These are phyloP conservation scores for Meyerozyma carpophila DNA, from an alignment of 1,139 yeast genomes.

Conservation along the genomic window DNA sequence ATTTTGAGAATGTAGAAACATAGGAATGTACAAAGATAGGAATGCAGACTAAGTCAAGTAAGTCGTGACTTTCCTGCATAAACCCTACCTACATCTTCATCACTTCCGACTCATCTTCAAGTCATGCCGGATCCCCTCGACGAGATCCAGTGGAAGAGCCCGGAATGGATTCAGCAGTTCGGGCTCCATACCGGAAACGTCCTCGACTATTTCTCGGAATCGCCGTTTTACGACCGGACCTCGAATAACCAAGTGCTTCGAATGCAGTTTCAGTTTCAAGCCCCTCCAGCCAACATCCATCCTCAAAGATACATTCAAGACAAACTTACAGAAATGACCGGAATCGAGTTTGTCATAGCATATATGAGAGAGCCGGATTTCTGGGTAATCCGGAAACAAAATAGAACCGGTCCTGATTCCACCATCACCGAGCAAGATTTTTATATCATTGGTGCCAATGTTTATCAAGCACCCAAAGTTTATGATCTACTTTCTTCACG, in stretches of 20 bases:
- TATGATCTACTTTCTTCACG: slow-evolving; percentile 37
- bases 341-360: slow-evolving; percentile 77
- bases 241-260: slow-evolving; percentile 90
- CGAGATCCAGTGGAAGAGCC: slow-evolving; percentile 95
- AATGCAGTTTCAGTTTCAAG: slow-evolving; percentile 92
- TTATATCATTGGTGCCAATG: slow-evolving; percentile 86
- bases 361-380: slow-evolving; percentile 81
- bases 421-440: slow-evolving; percentile 61
- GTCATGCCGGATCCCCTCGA: slow-evolving; percentile 49
- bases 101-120: too few species aligned
- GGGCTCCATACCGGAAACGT: slow-evolving; percentile 88
- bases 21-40: too few species aligned
- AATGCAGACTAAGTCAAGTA: too few species aligned
- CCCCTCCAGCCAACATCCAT: slow-evolving; percentile 35
- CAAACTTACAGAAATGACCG: slow-evolving; percentile 73
- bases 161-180: slow-evolving; percentile 90
- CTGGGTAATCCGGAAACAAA: slow-evolving; percentile 85
- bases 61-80: too few species aligned
- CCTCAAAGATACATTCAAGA: slow-evolving; percentile 41
- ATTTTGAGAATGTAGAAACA: too few species aligned
- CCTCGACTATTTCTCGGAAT: slow-evolving; percentile 83
- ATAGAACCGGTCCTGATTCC: slow-evolving; percentile 48
- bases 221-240: slow-evolving; percentile 92
- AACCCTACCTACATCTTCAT: too few species aligned
- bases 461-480: slow-evolving; percentile 78